These are phyloP conservation scores for Anisodus acutangulus DNA, from an alignment of 257 asterid genomes.

Conservation along the genomic window DNA sequence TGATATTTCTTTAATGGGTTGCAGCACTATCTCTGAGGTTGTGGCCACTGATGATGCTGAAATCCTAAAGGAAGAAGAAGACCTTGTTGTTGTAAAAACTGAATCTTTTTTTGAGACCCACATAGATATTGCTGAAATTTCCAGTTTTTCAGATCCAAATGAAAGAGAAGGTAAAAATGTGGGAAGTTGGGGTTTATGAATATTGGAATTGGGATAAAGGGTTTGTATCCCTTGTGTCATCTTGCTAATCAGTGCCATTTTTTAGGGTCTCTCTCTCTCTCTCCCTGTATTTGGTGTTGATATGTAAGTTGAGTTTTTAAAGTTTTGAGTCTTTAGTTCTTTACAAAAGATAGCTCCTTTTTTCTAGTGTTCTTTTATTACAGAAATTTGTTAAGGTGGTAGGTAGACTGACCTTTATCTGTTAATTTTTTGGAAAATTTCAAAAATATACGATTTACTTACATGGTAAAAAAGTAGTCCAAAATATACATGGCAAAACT, in stretches of 20 bases:
- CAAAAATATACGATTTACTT: too few species aligned
- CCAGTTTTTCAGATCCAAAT: slow-evolving; percentile 52
- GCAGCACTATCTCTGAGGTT: slow-evolving; percentile 72
- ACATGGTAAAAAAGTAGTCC: too few species aligned
- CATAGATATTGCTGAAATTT: slow-evolving; percentile 41
- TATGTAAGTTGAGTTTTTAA: too few species aligned
- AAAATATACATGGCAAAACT: too few species aligned
- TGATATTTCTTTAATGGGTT: slow-evolving; percentile 84
- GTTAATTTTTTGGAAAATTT: too few species aligned
- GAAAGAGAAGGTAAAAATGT: slow-evolving; percentile 48
- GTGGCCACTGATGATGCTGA: slow-evolving; percentile 71
- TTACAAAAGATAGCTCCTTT: slow-evolving; percentile 2
- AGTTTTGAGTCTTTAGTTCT: neutral
- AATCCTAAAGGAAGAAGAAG: slow-evolving; percentile 47
- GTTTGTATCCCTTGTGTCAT: slow-evolving; percentile 53
- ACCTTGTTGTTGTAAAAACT: slow-evolving; percentile 39
- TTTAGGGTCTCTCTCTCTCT: neutral
- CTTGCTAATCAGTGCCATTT: slow-evolving; percentile 54
- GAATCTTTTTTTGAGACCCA: slow-evolving; percentile 50
- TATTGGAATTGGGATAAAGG: slow-evolving; percentile 48
- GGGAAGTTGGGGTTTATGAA: slow-evolving; percentile 40
- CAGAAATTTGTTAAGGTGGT: too few species aligned
- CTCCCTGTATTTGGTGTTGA: neutral
- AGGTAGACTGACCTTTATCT: too few species aligned
- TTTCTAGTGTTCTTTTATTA: neutral